phyloP scores from a whole-genome alignment of 768 basidiomycete genomes.

The Macrocybe gigantea region DNA sequence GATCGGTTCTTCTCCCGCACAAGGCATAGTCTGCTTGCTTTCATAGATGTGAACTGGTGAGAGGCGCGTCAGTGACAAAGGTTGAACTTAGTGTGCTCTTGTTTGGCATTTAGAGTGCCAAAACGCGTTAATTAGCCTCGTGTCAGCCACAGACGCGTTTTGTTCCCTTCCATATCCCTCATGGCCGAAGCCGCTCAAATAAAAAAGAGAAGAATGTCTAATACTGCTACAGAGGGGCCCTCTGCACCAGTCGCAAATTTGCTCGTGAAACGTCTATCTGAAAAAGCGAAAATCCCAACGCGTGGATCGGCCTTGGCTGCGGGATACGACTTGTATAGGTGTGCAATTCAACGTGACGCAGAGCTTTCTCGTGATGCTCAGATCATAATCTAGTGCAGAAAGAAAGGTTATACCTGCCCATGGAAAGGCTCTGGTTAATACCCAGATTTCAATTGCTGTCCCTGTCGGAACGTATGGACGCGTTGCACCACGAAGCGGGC shows the following conservation, averaged over 20 bases:
- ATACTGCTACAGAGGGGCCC: conserved; percentile 19
- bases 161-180: not conserved
- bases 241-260: conserved; percentile 44
- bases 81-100: not conserved
- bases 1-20: conserved; percentile 16
- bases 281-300: conserved; percentile 78
- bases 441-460: conserved; percentile 90
- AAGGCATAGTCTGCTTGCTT: conserved; percentile 7
- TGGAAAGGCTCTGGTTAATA: conserved; percentile 89
- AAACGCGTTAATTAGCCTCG: no score
- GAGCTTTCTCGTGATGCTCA: conserved; percentile 1
- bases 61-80: not conserved
- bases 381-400: conserved; percentile 58
- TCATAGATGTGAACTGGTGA: no score
- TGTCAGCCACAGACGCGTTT: no score
- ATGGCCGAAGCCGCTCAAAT: conserved; percentile 29
- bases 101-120: no score
- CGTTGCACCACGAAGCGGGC: conserved; percentile 91
- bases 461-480: conserved; percentile 94
- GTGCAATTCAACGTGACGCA: not conserved
- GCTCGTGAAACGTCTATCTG: conserved; percentile 80
- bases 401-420: conserved; percentile 76
- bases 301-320: conserved; percentile 84
- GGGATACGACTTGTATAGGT: conserved; percentile 96
- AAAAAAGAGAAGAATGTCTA: conserved; percentile 61